phyloP scores from a whole-genome alignment of 352 stramenopile genomes.

The Pythium plurisporium region DNA sequence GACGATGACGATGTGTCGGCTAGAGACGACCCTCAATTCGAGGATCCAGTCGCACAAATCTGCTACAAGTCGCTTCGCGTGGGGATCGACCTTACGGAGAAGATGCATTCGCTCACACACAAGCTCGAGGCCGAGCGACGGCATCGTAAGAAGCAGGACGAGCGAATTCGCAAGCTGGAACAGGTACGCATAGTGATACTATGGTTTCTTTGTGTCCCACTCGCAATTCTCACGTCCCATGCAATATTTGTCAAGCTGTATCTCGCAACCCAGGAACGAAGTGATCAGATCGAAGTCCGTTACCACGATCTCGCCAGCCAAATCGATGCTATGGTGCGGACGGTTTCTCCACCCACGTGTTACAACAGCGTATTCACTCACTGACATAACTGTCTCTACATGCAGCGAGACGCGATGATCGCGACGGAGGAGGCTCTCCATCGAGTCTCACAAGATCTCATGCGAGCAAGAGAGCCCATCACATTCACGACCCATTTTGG shows the following conservation, averaged over 20 bases:
- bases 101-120: slow-evolving; percentile 2
- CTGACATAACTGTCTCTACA: not conserved
- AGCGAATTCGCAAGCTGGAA: slow-evolving; percentile 3
- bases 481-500: not conserved
- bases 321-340: slow-evolving; percentile 14
- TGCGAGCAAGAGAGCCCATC: not conserved
- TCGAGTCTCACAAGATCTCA: slow-evolving; percentile 6
- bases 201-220: not conserved
- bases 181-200: too few species aligned
- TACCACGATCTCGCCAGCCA: slow-evolving; percentile 12
- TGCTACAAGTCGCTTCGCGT: slow-evolving; percentile 21
- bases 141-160: not conserved
- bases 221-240: not conserved
- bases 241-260: not conserved
- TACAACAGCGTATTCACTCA: not conserved
- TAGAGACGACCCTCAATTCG: not conserved
- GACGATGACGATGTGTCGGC: not conserved
- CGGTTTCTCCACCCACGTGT: not conserved
- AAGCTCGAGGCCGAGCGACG: not conserved
- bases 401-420: slow-evolving; percentile 21
- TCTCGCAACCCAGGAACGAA: not conserved
- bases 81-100: slow-evolving; percentile 13
- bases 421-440: slow-evolving; percentile 19
- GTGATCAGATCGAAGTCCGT: not conserved
- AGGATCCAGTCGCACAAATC: slow-evolving; percentile 6